These are phyloP conservation scores for Colletotrichum lindemuthianum DNA, from an alignment of 2,329 filamentous ascomycete species.

Conservation along the genomic window DNA sequence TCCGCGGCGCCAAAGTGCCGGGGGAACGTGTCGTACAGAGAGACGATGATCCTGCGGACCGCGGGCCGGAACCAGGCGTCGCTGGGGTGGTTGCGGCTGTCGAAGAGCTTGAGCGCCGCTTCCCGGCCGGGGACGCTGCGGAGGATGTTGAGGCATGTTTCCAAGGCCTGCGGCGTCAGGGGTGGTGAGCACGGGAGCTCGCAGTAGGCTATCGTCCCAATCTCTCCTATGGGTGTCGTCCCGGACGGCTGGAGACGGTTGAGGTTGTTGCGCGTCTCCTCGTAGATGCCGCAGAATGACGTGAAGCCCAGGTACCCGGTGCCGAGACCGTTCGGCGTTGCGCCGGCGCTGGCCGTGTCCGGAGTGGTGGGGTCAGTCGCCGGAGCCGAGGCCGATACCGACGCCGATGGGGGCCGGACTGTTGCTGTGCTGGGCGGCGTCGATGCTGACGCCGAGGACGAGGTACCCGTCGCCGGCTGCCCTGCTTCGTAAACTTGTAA, in stretches of 20 bases:
- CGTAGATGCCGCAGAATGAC: constrained; percentile 53
- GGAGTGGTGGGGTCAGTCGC: constrained; percentile 31
- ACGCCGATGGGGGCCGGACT: constrained; percentile 18
- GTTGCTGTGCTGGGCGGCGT: constrained; percentile 21
- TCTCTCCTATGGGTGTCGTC: constrained; percentile 19
- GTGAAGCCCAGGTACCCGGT: constrained; percentile 57
- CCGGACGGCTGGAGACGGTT: constrained; percentile 43
- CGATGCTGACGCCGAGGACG: constrained; percentile 2
- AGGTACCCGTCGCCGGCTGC: background rate
- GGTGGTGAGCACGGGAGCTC: constrained; percentile 26
- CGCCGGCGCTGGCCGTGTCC: constrained; percentile 20
- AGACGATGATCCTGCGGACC: constrained; percentile 42
- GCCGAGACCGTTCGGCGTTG: constrained; percentile 27
- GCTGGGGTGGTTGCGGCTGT: constrained; percentile 37
- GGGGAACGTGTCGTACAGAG: constrained; percentile 45
- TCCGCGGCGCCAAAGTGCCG: constrained; percentile 38
- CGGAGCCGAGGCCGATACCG: background rate
- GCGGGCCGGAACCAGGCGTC: constrained; percentile 47
- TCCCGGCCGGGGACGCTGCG: constrained; percentile 46
- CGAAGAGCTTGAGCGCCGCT: constrained; percentile 38
- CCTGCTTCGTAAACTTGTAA: background rate
- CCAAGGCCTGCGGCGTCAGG: constrained; percentile 38
- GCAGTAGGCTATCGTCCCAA: constrained; percentile 16
- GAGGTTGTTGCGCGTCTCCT: constrained; percentile 53
- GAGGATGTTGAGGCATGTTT: constrained; percentile 51